These are phyloP conservation scores for Xylaria sp. DNA, from an alignment of 2,329 filamentous ascomycete genomes.

Conservation along the genomic window DNA sequence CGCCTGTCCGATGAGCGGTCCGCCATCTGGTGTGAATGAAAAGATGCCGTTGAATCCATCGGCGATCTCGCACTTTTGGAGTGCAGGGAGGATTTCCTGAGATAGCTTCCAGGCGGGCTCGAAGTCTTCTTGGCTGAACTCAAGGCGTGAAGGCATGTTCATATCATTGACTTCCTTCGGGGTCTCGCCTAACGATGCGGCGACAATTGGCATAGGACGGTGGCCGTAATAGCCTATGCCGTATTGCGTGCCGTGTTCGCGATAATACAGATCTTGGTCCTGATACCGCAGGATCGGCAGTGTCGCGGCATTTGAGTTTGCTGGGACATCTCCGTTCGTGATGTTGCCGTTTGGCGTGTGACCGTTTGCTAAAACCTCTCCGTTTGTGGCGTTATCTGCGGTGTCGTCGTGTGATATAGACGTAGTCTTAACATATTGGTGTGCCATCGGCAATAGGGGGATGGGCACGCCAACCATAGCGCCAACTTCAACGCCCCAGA, in stretches of 20 bases:
- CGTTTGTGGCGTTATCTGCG: not conserved
- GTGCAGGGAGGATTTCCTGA: conserved; percentile 33
- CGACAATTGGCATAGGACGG: conserved; percentile 34
- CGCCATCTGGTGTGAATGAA: conserved; percentile 38
- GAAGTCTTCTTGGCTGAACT: conserved; percentile 35
- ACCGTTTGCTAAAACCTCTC: conserved; percentile 8
- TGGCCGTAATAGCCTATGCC: conserved; percentile 39
- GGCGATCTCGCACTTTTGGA: conserved; percentile 33
- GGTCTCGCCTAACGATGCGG: conserved; percentile 26
- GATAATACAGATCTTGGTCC: conserved; percentile 38
- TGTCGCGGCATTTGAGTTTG: conserved; percentile 30
- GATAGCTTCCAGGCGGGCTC: conserved; percentile 36
- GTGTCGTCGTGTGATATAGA: conserved; percentile 11
- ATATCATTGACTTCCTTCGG: conserved; percentile 33
- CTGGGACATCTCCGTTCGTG: conserved; percentile 14
- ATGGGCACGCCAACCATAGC: conserved; percentile 37
- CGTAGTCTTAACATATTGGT: conserved; percentile 39
- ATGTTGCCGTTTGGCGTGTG: conserved; percentile 13
- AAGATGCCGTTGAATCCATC: conserved; percentile 39
- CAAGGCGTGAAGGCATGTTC: conserved; percentile 36
- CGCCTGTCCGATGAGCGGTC: conserved; percentile 33
- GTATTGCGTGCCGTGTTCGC: conserved; percentile 35
- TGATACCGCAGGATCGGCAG: conserved; percentile 36
- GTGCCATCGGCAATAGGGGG: conserved; percentile 36
- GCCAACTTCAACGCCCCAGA: conserved; percentile 38